phyloP scores from a whole-genome alignment of 2,329 filamentous ascomycete species.

The Colletotrichum neosansevieriae region DNA sequence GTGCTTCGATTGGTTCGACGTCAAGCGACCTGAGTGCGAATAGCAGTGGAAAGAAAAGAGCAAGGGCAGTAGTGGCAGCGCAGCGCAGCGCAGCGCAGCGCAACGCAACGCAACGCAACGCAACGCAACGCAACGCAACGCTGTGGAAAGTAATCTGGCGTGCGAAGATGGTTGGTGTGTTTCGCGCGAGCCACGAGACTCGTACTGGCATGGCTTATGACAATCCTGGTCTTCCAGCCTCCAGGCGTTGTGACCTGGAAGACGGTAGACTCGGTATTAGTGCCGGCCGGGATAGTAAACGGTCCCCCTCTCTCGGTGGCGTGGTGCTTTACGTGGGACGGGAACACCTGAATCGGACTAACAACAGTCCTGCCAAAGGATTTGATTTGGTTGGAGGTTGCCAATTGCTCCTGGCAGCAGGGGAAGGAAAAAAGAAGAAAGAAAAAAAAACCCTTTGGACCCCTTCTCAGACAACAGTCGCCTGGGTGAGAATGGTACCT shows the following conservation, averaged over 20 bases:
- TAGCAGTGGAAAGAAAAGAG: not conserved
- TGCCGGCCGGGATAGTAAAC: not conserved
- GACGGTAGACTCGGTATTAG: conserved; percentile 1
- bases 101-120: conserved; percentile 24
- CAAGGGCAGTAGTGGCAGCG: conserved; percentile 15
- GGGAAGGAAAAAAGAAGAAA: not conserved
- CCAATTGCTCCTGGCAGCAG: conserved; percentile 1
- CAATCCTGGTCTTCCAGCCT: not conserved
- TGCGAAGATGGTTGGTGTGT: conserved; percentile 11
- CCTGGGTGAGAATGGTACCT: not conserved
- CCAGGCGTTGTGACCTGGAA: conserved; percentile 1
- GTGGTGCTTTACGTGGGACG: not conserved
- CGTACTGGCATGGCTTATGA: conserved; percentile 10
- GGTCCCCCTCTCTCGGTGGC: not conserved
- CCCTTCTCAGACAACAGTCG: conserved; percentile 5
- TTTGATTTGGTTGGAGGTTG: not conserved
- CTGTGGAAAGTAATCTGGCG: not conserved
- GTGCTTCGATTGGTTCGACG: conserved; percentile 31
- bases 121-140: conserved; percentile 10
- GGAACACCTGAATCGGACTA: not conserved
- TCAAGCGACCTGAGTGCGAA: conserved; percentile 7
- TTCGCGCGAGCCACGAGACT: conserved; percentile 25
- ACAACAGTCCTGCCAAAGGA: not conserved
- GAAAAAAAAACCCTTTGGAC: conserved; percentile 7
- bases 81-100: no score